These are phyloP conservation scores for Amylocarpus encephaloides DNA, from an alignment of 2,329 filamentous ascomycete species.

Conservation along the genomic window DNA sequence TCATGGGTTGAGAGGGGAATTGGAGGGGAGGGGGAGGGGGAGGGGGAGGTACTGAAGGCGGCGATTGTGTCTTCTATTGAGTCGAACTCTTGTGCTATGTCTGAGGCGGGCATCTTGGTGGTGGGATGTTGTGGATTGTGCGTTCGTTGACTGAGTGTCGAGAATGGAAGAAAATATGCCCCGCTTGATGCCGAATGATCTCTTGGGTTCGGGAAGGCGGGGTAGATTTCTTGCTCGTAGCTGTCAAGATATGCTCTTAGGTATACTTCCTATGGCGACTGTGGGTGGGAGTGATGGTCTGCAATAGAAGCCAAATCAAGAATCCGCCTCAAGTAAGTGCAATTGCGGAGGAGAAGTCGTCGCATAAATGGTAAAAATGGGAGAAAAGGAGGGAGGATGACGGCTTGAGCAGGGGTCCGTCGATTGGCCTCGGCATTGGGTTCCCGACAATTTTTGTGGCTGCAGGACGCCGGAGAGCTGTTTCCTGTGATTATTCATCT, in stretches of 20 bases:
- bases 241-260: neutral
- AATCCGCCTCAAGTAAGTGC: neutral
- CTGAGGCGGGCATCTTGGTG: constrained; percentile 26
- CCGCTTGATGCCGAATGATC: constrained; percentile 12
- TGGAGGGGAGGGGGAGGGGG: neutral
- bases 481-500: neutral
- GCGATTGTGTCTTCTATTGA: constrained; percentile 58
- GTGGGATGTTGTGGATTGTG: neutral
- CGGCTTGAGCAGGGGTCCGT: neutral
- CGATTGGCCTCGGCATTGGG: neutral
- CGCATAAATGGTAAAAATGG: neutral
- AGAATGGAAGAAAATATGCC: constrained; percentile 6
- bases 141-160: neutral
- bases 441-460: neutral
- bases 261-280: neutral
- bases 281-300: no score
- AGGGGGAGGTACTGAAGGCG: constrained; percentile 51
- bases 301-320: neutral
- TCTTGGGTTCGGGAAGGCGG: constrained; percentile 5
- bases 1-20: neutral
- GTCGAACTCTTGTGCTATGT: constrained; percentile 45
- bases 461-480: no score
- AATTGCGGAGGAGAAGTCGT: neutral
- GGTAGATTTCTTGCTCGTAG: neutral
- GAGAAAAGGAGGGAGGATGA: neutral